A percentile compares a stretch with the other conserved stretches of the same genome.
Conservation (phyloP, 2,329 filamentous ascomycete species). For the Scopulariopsis brevicaulis region DNA sequence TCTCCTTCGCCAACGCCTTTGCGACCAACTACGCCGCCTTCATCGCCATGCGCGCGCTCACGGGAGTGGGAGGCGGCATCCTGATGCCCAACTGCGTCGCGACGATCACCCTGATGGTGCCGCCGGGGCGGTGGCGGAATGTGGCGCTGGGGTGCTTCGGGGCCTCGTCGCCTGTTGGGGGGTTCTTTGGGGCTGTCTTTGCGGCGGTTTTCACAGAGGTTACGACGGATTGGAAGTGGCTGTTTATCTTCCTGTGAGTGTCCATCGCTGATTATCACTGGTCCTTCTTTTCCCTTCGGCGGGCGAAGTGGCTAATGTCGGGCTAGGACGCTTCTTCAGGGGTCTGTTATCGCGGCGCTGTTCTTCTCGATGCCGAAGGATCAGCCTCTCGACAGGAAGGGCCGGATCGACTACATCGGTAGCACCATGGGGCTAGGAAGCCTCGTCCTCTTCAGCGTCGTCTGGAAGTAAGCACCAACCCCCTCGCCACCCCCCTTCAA, state of each 20-base stretch:
- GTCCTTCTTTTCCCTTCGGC: background rate
- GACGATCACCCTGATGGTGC: conserved; percentile 46
- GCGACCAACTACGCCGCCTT: conserved; percentile 20
- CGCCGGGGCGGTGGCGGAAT: conserved; percentile 43
- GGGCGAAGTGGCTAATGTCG: background rate
- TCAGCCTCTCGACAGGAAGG: background rate
- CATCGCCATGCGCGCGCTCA: conserved; percentile 31
- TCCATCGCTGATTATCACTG: background rate
- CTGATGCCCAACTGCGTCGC: conserved; percentile 53
- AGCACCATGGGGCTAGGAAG: conserved; percentile 35
- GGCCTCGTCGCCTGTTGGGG: conserved; percentile 32
- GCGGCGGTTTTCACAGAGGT: conserved; percentile 23
- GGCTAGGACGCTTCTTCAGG: background rate
- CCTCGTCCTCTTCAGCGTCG: conserved; percentile 53
- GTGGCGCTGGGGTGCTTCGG: conserved; percentile 45
- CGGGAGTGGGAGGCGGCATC: conserved; percentile 52
- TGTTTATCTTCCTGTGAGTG: conserved; percentile 13
- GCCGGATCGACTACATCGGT: conserved; percentile 24
- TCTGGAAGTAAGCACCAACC: conserved; percentile 36
- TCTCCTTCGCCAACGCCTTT: conserved; percentile 19
- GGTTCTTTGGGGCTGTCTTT: conserved; percentile 27
- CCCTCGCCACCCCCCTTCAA: background rate
- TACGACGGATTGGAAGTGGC: conserved; percentile 34
- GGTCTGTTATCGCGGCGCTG: background rate
- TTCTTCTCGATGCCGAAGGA: conserved; percentile 2